A percentile compares a stretch with the other conserved stretches of the same genome.
These are phyloP conservation scores for Wallacemonas sp. DNA, from an alignment of 208 protist species.

Conservation along the genomic window DNA sequence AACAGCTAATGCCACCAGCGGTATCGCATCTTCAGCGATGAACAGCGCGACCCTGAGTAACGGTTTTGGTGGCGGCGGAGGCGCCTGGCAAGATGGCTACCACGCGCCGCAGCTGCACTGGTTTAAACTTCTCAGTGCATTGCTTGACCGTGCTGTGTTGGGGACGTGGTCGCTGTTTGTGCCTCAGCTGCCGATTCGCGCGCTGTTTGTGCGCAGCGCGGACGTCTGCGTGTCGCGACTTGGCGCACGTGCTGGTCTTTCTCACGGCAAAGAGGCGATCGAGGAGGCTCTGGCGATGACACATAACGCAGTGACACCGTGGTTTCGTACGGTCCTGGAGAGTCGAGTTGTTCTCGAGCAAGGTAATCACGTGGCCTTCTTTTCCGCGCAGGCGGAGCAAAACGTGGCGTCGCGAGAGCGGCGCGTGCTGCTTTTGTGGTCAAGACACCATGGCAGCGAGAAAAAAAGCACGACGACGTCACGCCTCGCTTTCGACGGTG, in stretches of 20 bases:
- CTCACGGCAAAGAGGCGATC: background rate
- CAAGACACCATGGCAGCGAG: background rate
- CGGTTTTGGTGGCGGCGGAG: background rate
- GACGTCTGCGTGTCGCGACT: too few species aligned
- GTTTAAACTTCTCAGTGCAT: slow-evolving; percentile 13
- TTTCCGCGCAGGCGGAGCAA: background rate
- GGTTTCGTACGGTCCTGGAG: background rate
- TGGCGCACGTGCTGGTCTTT: too few species aligned
- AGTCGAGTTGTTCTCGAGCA: background rate
- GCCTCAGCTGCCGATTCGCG: slow-evolving; percentile 8
- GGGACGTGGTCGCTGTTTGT: slow-evolving; percentile 20
- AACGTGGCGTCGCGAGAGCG: background rate
- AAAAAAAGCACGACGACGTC: background rate
- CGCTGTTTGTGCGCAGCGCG: background rate
- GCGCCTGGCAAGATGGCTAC: background rate
- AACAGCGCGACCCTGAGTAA: background rate
- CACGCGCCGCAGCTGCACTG: background rate
- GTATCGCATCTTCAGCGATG: background rate
- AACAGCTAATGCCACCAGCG: too few species aligned
- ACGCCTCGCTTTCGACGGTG: too few species aligned
- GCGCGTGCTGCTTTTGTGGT: background rate
- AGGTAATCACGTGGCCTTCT: background rate
- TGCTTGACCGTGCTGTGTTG: slow-evolving; percentile 26
- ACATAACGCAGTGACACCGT: background rate
- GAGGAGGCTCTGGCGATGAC: background rate